Conservation (phyloP, 768 basidiomycete species). For the Austroboletus eburneus region DNA sequence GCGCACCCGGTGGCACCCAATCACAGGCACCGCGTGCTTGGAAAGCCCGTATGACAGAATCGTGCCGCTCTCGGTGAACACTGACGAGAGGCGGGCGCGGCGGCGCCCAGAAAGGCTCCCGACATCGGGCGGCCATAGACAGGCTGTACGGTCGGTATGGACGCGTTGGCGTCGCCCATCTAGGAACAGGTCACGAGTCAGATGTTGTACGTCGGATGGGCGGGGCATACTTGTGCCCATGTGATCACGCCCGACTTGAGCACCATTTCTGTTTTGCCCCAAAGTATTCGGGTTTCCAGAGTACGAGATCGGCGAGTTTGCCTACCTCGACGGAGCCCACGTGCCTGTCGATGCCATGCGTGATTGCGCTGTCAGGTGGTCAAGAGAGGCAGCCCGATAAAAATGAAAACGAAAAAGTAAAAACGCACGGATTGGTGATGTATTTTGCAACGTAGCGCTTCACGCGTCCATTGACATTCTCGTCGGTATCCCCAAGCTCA, state of each 20-base stretch:
- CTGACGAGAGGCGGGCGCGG: constrained; percentile 76
- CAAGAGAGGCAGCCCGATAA: too few species aligned
- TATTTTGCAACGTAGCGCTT: constrained; percentile 96
- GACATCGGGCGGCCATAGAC: constrained; percentile 89
- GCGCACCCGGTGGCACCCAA: constrained; percentile 63
- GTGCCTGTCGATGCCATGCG: constrained; percentile 85
- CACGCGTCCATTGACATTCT: constrained; percentile 77
- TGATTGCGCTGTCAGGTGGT: constrained; percentile 65
- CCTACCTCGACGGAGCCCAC: constrained; percentile 83
- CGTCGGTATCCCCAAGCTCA: constrained; percentile 44
- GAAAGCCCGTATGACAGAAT: constrained; percentile 66
- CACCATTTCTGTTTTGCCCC: constrained; percentile 89
- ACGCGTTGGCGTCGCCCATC: constrained; percentile 97
- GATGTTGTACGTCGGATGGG: background rate
- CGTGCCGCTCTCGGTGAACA: constrained; percentile 55
- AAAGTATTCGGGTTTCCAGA: constrained; percentile 95
- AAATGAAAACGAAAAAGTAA: background rate
- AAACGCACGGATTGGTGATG: constrained; percentile 88
- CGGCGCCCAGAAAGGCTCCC: constrained; percentile 74
- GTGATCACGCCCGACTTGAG: constrained; percentile 93
- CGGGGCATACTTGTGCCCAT: constrained; percentile 68
- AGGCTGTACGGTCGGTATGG: constrained; percentile 95
- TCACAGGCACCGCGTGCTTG: constrained; percentile 74
- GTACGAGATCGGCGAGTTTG: constrained; percentile 86
- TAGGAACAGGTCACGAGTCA: too few species aligned